phyloP scores from a whole-genome alignment of 2,329 filamentous ascomycete species.

The Trichoderma simmonsii region DNA sequence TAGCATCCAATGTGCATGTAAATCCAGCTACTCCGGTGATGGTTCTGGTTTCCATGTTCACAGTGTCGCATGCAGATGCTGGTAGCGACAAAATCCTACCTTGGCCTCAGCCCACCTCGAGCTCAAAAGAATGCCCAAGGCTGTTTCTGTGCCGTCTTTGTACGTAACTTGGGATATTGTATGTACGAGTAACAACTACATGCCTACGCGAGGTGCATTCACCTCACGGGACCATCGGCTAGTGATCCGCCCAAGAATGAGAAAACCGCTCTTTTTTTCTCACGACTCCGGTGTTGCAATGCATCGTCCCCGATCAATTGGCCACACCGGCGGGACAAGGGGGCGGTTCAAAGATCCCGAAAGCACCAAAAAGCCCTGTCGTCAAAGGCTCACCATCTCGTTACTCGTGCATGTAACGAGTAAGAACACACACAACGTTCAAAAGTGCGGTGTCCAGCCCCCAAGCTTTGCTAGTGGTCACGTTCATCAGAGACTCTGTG shows the following conservation, averaged over 20 bases:
- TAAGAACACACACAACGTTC: not conserved
- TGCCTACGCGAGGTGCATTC: not conserved
- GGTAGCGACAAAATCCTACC: not conserved
- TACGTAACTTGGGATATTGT: not conserved
- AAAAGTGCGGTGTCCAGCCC: not conserved
- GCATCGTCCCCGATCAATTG: not conserved
- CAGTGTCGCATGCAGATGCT: constrained; percentile 7
- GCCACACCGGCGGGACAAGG: not conserved
- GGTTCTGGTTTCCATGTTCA: not conserved
- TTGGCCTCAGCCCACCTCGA: not conserved
- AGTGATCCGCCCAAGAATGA: not conserved
- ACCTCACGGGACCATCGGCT: constrained; percentile 6
- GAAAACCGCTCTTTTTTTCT: not conserved
- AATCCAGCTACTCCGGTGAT: not conserved
- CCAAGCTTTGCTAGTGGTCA: not conserved
- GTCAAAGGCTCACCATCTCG: not conserved
- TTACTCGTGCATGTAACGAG: not conserved
- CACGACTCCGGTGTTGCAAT: not conserved
- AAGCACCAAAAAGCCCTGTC: not conserved
- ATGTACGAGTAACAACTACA: not conserved
- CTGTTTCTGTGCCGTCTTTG: not conserved
- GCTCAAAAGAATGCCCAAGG: not conserved
- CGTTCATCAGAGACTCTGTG: constrained; percentile 7
- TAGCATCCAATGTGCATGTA: not conserved
- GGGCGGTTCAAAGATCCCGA: not conserved